Conservation (phyloP, 1,139 yeast genomes). For the Wickerhamomyces sp. region DNA sequence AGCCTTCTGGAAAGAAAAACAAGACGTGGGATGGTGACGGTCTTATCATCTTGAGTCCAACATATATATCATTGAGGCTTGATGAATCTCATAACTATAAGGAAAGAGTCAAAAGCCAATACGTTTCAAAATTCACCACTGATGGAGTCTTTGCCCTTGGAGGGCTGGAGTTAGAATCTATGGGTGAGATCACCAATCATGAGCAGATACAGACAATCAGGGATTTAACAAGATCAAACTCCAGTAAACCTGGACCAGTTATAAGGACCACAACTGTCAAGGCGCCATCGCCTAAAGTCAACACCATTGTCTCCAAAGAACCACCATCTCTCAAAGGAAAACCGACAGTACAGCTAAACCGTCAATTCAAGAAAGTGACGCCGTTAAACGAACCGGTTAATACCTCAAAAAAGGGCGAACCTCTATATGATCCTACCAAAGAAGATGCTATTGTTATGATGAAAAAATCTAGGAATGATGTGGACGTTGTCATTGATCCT, state of each 20-base stretch:
- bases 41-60: slow-evolving; percentile 30
- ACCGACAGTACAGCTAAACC: slow-evolving; percentile 4
- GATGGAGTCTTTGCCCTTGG: slow-evolving; percentile 46
- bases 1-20: slow-evolving; percentile 67
- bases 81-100: slow-evolving; percentile 27
- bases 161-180: slow-evolving; percentile 50
- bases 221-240: slow-evolving; percentile 10
- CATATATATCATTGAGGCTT: slow-evolving; percentile 22
- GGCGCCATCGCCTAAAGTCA: background rate
- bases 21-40: slow-evolving; percentile 98
- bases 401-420: slow-evolving; percentile 21
- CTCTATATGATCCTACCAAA: slow-evolving; percentile 37
- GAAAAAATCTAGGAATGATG: slow-evolving; percentile 28
- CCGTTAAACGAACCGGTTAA: slow-evolving; percentile 7
- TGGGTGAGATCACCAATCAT: slow-evolving; percentile 32
- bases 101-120: slow-evolving; percentile 21
- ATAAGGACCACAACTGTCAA: background rate
- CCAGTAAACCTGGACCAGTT: slow-evolving; percentile 4
- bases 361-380: slow-evolving; percentile 17
- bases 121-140: slow-evolving; percentile 24
- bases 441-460: slow-evolving; percentile 45
- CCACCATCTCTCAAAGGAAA: slow-evolving; percentile 1
- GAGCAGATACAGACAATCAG: slow-evolving; percentile 17
- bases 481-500: slow-evolving; percentile 73
- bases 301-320: background rate